These are phyloP conservation scores for Plasmodium yoelii DNA, from an alignment of 169 alveolate species.

Conservation along the genomic window DNA sequence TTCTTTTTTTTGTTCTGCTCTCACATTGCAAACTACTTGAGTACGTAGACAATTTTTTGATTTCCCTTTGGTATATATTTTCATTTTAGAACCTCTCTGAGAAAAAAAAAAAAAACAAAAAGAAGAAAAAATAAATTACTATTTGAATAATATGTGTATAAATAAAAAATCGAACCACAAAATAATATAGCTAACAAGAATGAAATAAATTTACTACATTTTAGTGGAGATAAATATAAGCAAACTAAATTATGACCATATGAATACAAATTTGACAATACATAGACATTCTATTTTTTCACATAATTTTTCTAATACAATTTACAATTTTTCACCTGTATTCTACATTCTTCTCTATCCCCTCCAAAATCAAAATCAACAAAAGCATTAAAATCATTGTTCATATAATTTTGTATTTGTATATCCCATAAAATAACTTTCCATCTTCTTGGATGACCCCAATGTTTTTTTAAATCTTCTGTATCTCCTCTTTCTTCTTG, in stretches of 20 bases:
- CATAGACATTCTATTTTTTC: too few relatives aligned
- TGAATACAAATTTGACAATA: too few relatives aligned
- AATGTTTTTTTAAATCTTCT: conserved; percentile 78
- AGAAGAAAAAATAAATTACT: neutral
- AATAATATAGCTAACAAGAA: too few relatives aligned
- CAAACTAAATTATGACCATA: too few relatives aligned
- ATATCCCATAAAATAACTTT: conserved; percentile 80
- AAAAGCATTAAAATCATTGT: conserved; percentile 81
- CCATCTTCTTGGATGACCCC: conserved; percentile 86
- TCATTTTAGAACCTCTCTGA: conserved; percentile 79
- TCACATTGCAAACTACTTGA: conserved; percentile 85
- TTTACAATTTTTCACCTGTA: conserved; percentile 51
- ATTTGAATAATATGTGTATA: neutral
- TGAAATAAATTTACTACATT: too few relatives aligned
- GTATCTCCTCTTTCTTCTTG: conserved; percentile 84
- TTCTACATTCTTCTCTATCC: conserved; percentile 83
- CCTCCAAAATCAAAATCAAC: conserved; percentile 87
- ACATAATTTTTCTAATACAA: too few relatives aligned
- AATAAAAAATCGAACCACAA: neutral
- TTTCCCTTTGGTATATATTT: conserved; percentile 85
- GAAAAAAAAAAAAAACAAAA: neutral
- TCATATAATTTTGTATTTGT: conserved; percentile 79
- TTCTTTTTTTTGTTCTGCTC: conserved; percentile 81
- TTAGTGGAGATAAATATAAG: too few relatives aligned
- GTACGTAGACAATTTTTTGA: conserved; percentile 86